phyloP scores from a whole-genome alignment of 257 asterid genomes.

The Forsythia viridissima region DNA sequence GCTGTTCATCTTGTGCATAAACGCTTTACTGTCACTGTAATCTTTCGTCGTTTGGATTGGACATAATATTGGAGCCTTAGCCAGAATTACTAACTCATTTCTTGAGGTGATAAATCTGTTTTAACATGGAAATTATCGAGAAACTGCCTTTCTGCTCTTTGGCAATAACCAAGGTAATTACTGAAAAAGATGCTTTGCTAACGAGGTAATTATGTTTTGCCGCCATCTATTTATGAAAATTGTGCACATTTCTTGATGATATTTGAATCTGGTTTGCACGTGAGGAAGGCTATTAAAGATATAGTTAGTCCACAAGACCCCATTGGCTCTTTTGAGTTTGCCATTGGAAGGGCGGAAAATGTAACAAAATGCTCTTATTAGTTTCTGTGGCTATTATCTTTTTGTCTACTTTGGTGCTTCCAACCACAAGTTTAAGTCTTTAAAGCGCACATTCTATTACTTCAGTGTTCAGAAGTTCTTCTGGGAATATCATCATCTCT shows the following conservation, averaged over 20 bases:
- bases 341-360: not conserved
- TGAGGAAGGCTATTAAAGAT: too few relatives aligned
- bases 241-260: not conserved
- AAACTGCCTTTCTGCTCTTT: not conserved
- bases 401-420: not conserved
- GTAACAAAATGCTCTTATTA: not conserved
- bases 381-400: slow-evolving; percentile 12
- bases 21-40: slow-evolving; percentile 5
- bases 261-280: too few relatives aligned
- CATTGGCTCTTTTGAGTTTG: not conserved
- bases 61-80: not conserved
- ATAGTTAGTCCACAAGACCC: slow-evolving; percentile 28
- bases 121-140: not conserved
- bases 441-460: not conserved
- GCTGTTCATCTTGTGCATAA: slow-evolving; percentile 7
- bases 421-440: not conserved
- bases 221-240: not conserved
- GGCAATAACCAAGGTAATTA: not conserved
- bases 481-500: not conserved
- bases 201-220: not conserved
- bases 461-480: too few relatives aligned
- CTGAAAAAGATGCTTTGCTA: not conserved
- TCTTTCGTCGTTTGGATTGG: not conserved
- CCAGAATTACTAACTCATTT: not conserved
- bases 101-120: not conserved